Percentiles rank a stretch among this genome's conserved stretches.
phyloP scores from a whole-genome alignment of 345 rosid genomes.

The Gynandropsis gynandra region DNA sequence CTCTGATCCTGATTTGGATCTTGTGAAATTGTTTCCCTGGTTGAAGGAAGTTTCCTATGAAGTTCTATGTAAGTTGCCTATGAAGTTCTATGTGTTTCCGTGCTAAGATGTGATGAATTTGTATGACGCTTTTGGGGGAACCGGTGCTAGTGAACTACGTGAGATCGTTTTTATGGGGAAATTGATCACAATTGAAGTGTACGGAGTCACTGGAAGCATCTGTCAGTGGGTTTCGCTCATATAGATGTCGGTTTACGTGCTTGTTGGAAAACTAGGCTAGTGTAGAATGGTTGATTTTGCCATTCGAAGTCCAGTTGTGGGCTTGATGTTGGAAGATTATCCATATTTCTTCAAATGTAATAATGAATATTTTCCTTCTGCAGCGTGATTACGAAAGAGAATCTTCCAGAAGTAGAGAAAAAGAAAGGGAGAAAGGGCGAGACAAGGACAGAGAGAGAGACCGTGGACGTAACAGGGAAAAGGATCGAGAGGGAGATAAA shows the following conservation, averaged over 20 bases:
- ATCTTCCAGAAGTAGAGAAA: slow-evolving; percentile 39
- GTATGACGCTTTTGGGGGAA: too few species aligned
- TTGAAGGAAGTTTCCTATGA: not conserved
- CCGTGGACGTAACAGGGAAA: slow-evolving; percentile 25
- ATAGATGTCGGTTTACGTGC: too few species aligned
- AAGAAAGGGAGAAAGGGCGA: slow-evolving; percentile 37
- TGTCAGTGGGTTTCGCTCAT: not conserved
- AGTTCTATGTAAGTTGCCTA: not conserved
- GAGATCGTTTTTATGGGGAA: too few species aligned
- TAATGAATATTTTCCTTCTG: slow-evolving; percentile 6
- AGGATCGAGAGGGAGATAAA: slow-evolving; percentile 25
- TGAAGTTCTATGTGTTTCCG: too few species aligned
- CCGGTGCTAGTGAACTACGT: too few species aligned
- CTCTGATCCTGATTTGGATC: not conserved
- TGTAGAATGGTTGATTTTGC: not conserved
- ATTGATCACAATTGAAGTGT: too few species aligned
- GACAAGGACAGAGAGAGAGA: slow-evolving; percentile 29
- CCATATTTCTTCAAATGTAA: not conserved
- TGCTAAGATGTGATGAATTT: too few species aligned
- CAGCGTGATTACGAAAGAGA: slow-evolving; percentile 57
- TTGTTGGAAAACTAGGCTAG: too few species aligned
- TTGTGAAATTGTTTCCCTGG: not conserved
- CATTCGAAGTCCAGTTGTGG: not conserved
- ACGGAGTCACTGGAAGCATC: too few species aligned
- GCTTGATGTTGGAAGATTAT: not conserved